Base-by-base conservation (phyloP, 2,329 filamentous ascomycete genomes). In the Colletotrichum tabaci region DNA sequence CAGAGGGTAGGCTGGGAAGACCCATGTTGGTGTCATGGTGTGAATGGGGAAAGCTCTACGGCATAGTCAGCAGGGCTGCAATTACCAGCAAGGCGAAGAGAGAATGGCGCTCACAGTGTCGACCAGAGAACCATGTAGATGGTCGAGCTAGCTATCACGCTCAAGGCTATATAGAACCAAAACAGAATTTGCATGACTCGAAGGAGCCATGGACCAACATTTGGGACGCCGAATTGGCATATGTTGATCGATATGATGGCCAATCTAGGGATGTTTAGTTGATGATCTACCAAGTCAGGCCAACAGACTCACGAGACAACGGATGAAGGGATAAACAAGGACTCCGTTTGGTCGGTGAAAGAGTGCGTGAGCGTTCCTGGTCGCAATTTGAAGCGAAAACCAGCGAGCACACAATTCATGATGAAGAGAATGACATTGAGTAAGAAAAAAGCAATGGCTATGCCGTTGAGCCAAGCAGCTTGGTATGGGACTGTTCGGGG, bases 1-100 rank as follows among this genome's bases (percentile, higher is more conserved):
- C 26, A 96, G 86, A 0, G 94, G 93, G 74, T 97, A 97, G 0
- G 92, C 93, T 0, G 94, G 94, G 75, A 96, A 96, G 66, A 96
- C 94, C 94, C 94, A 96, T 21, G 94, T 90, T 0, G 94, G 94
- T 0, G 94, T 96, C 94, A 97, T 96, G 63, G 91, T 91, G 44
- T 93, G 92, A 58, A 96, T 93, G 0, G 94, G 86, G 60, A 87
- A 87, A 35, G 84, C 82, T 81, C 83, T 88, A 65, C 10, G 12
- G 23, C 2, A 9, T 2, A 5, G n/a, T 74, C n/a, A 74, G 61
- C 1, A 18, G 35, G 5, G 40, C 16, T 44, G 15, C 13, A 12
- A 40, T 23, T 46, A 44, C 40, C 18, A 13, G 26, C 47, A 15
- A 16, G 30, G 3, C 6, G 21, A n/a, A 38, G 7, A 56, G n/a